A percentile compares a stretch with the other conserved stretches of the same genome.
These are phyloP conservation scores for Aspergillus nomiae DNA, from an alignment of 2,329 filamentous ascomycete genomes.

Conservation along the genomic window DNA sequence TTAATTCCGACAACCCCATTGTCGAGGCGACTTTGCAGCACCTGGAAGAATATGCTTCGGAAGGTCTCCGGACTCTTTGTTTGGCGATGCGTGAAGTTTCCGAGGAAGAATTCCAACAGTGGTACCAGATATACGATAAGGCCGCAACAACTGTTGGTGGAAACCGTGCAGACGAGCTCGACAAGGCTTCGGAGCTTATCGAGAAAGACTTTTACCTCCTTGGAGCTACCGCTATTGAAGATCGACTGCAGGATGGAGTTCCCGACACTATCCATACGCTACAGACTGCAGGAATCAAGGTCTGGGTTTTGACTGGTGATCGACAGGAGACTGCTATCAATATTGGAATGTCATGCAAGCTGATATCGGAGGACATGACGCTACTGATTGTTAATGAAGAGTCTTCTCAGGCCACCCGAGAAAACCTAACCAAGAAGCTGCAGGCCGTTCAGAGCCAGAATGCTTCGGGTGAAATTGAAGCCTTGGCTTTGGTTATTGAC, in stretches of 20 bases:
- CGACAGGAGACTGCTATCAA: slow-evolving; percentile 99
- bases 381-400: slow-evolving; percentile 96
- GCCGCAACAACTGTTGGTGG: slow-evolving; percentile 89
- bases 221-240: slow-evolving; percentile 95
- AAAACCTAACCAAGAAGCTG: slow-evolving; percentile 91
- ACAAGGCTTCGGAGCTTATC: slow-evolving; percentile 95
- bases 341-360: slow-evolving; percentile 98
- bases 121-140: slow-evolving; percentile 82
- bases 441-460: slow-evolving; percentile 86
- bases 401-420: slow-evolving; percentile 71
- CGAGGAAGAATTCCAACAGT: slow-evolving; percentile 85
- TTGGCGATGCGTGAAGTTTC: slow-evolving; percentile 91
- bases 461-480: slow-evolving; percentile 66
- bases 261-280: slow-evolving; percentile 97
- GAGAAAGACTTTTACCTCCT: slow-evolving; percentile 89
- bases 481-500: slow-evolving; percentile 89
- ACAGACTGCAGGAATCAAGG: slow-evolving; percentile 95
- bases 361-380: slow-evolving; percentile 98
- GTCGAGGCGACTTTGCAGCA: slow-evolving; percentile 90
- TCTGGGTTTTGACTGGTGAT: slow-evolving; percentile 97
- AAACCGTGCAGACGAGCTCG: slow-evolving; percentile 88
- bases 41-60: slow-evolving; percentile 97
- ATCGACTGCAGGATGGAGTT: slow-evolving; percentile 93
- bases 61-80: slow-evolving; percentile 92
- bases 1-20: slow-evolving; percentile 79